phyloP scores from a whole-genome alignment of 1,139 yeast genomes.

The Saccharomyces hybrid region DNA sequence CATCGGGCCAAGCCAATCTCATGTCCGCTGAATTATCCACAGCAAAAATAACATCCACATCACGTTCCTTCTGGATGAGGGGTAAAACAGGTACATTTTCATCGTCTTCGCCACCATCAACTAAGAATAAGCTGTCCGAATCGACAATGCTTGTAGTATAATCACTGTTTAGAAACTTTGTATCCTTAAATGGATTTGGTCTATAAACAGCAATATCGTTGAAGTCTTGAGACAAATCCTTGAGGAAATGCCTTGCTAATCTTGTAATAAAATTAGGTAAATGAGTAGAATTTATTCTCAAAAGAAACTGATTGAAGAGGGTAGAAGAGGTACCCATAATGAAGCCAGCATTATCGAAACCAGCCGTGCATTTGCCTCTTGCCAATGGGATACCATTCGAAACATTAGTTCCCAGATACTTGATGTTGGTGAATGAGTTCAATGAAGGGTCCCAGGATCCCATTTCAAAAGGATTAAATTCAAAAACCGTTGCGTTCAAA shows the following conservation, averaged over 20 bases:
- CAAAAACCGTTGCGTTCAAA: constrained; percentile 64
- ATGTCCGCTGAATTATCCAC: constrained; percentile 80
- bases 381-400: constrained; percentile 43
- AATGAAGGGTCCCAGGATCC: constrained; percentile 83
- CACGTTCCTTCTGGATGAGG: constrained; percentile 57
- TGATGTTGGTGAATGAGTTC: constrained; percentile 54
- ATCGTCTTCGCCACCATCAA: constrained; percentile 80
- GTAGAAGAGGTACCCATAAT: constrained; percentile 71
- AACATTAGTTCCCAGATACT: constrained; percentile 62
- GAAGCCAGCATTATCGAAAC: constrained; percentile 71
- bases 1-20: constrained; percentile 61
- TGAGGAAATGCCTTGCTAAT: constrained; percentile 38
- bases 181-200: constrained; percentile 57
- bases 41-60: constrained; percentile 72
- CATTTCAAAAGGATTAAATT: constrained; percentile 70
- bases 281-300: constrained; percentile 44
- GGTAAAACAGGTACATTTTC: constrained; percentile 76
- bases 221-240: constrained; percentile 37
- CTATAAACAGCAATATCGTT: constrained; percentile 62
- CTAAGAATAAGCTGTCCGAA: constrained; percentile 46
- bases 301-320: constrained; percentile 41
- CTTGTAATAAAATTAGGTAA: constrained; percentile 42
- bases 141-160: constrained; percentile 30
- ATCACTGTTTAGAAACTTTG: constrained; percentile 38
- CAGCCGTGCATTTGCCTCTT: constrained; percentile 44